phyloP scores from a whole-genome alignment of 106 monocot species.

The Dioscorea dumetorum region DNA sequence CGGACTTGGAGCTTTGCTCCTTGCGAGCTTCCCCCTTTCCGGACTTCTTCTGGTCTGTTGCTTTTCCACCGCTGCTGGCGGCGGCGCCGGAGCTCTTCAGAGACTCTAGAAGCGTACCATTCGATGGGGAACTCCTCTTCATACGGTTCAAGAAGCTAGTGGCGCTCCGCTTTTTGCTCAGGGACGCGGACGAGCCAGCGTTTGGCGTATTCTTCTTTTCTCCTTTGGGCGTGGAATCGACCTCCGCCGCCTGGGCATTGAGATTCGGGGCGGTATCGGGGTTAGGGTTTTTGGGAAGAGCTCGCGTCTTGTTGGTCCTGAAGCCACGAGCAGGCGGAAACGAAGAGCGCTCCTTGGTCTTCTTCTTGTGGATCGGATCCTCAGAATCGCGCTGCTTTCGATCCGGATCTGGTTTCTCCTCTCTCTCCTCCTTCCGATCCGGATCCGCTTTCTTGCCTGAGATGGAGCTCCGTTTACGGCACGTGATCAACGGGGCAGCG shows the following conservation, averaged over 20 bases:
- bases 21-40: slow-evolving; percentile 14
- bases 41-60: slow-evolving; percentile 11
- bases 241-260: background rate
- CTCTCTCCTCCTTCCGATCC: slow-evolving; percentile 6
- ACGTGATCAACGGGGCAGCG: slow-evolving; percentile 25
- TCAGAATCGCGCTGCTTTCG: slow-evolving; percentile 10
- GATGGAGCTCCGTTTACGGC: slow-evolving; percentile 46
- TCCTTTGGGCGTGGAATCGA: background rate
- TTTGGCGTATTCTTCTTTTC: slow-evolving; percentile 24
- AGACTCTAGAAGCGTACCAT: slow-evolving; percentile 18
- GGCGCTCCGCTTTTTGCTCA: slow-evolving; percentile 48
- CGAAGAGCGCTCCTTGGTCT: slow-evolving; percentile 8
- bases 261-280: background rate
- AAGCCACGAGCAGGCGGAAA: slow-evolving; percentile 19
- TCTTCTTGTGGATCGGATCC: slow-evolving; percentile 1
- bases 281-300: background rate
- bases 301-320: slow-evolving; percentile 37
- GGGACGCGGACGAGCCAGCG: background rate
- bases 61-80: slow-evolving; percentile 7
- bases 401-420: slow-evolving; percentile 12
- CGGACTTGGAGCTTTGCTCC: slow-evolving; percentile 12
- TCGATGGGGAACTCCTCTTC: slow-evolving; percentile 18
- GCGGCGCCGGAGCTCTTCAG: slow-evolving; percentile 3
- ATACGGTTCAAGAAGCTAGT: slow-evolving; percentile 46
- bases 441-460: slow-evolving; percentile 14